Conservation (phyloP, 805 yeast species). For the Lipomyces mesembrius region DNA sequence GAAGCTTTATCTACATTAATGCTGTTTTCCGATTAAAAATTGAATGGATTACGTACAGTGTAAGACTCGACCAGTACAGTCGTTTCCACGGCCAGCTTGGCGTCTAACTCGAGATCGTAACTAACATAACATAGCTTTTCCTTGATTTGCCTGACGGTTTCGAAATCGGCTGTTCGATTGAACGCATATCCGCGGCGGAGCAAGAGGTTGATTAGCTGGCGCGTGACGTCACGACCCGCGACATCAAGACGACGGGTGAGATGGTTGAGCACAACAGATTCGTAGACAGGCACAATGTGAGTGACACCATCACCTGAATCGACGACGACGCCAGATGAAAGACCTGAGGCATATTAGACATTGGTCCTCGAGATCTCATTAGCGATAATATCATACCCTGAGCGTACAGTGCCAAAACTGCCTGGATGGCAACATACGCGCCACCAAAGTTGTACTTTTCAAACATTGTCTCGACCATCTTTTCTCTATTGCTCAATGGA, state of each 20-base stretch:
- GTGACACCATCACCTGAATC: constrained; percentile 99
- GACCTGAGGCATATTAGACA: constrained; percentile 35
- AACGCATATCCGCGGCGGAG: constrained; percentile 97
- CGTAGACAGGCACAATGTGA: constrained; percentile 97
- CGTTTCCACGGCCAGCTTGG: constrained; percentile 88
- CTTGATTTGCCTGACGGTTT: constrained; percentile 91
- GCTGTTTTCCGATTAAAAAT: neutral
- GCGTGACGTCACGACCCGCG: constrained; percentile 98
- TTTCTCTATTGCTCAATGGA: constrained; percentile 86
- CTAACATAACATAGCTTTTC: constrained; percentile 96
- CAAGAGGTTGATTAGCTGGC: constrained; percentile 86
- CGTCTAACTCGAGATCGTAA: constrained; percentile 88
- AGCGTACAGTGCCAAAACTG: constrained; percentile 96
- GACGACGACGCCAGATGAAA: constrained; percentile 95
- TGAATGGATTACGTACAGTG: constrained; percentile 31
- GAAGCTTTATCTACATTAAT: constrained; percentile 62
- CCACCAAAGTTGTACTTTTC: constrained; percentile 90
- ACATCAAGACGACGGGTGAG: constrained; percentile 90
- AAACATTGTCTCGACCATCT: constrained; percentile 91
- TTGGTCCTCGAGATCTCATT: neutral
- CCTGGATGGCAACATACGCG: constrained; percentile 94
- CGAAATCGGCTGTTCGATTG: constrained; percentile 98
- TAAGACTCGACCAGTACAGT: constrained; percentile 89
- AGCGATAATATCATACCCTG: constrained; percentile 59
- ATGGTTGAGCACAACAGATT: constrained; percentile 94